phyloP scores from a whole-genome alignment of 2,329 filamentous ascomycete genomes.

The Basipetospora sp. region DNA sequence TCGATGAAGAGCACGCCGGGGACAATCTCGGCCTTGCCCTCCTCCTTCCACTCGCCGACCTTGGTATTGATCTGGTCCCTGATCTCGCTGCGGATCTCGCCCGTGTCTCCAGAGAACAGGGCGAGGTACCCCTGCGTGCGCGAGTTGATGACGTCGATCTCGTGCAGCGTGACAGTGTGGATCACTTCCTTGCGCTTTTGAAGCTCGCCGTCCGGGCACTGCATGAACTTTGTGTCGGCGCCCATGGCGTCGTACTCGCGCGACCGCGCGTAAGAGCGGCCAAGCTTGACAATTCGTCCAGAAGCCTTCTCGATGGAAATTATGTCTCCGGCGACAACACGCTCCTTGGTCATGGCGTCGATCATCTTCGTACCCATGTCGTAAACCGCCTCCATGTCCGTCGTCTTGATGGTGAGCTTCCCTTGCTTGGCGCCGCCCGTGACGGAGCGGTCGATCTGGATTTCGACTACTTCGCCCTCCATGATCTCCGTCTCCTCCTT shows the following conservation, averaged over 20 bases:
- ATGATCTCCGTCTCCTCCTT: slow-evolving; percentile 99
- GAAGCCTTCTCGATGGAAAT: slow-evolving; percentile 98
- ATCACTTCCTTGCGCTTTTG: slow-evolving; percentile 95
- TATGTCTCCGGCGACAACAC: slow-evolving; percentile 95
- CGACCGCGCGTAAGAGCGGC: slow-evolving; percentile 83
- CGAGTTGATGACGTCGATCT: slow-evolving; percentile 99
- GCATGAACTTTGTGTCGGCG: slow-evolving; percentile 92
- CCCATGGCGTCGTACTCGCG: slow-evolving; percentile 99
- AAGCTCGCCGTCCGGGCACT: slow-evolving; percentile 92
- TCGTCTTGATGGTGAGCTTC: slow-evolving; percentile 98
- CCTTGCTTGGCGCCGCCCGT: slow-evolving; percentile 95
- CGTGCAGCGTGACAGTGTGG: slow-evolving; percentile 90
- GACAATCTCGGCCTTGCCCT: slow-evolving; percentile 96
- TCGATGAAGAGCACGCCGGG: slow-evolving; percentile 96
- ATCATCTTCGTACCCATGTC: slow-evolving; percentile 99
- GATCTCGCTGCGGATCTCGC: slow-evolving; percentile 93
- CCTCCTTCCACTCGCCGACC: slow-evolving; percentile 97
- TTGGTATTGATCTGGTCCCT: slow-evolving; percentile 98
- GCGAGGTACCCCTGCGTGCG: slow-evolving; percentile 95
- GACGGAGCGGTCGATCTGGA: slow-evolving; percentile 92
- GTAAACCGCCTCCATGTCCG: slow-evolving; percentile 98
- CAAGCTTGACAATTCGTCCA: slow-evolving; percentile 93
- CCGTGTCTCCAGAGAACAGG: slow-evolving; percentile 93
- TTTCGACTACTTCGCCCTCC: slow-evolving; percentile 96
- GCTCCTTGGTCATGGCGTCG: slow-evolving; percentile 97